A percentile compares a stretch with the other conserved stretches of the same genome.
Conservation (phyloP, 805 yeast genomes). For the Myxozyma mucilagina region DNA sequence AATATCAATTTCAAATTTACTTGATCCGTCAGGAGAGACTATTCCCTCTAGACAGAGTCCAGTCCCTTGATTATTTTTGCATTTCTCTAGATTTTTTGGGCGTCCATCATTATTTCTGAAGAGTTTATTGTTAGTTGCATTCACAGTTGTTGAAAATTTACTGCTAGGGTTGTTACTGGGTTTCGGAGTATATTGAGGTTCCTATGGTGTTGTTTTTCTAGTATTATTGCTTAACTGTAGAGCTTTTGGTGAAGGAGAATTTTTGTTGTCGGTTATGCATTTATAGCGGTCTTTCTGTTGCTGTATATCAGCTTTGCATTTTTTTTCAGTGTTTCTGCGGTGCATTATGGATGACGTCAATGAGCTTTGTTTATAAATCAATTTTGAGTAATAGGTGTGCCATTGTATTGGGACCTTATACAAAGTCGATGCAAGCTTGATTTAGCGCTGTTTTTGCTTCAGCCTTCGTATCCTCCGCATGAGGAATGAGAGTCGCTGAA, state of each 20-base stretch:
- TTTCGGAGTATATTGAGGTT: too few species aligned
- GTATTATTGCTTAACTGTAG: too few species aligned
- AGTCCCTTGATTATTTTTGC: background rate
- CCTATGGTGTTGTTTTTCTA: too few species aligned
- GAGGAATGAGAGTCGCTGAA: too few species aligned
- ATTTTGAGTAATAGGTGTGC: background rate
- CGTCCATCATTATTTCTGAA: background rate
- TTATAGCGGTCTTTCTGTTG: background rate
- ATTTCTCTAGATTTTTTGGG: background rate
- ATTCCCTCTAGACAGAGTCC: background rate
- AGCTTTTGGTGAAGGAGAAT: too few species aligned
- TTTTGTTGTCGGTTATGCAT: background rate
- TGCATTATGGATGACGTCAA: background rate
- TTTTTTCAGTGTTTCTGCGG: background rate
- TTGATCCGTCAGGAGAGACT: conserved; percentile 22
- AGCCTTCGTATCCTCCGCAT: too few species aligned
- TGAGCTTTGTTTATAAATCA: too few species aligned
- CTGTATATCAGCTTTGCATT: background rate
- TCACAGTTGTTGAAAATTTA: too few species aligned
- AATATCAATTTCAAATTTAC: conserved; percentile 15
- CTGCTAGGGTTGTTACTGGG: too few species aligned
- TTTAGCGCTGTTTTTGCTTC: too few species aligned
- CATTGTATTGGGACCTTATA: background rate
- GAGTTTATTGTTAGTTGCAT: background rate
- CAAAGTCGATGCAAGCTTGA: too few species aligned